Evolutionary conservation across 1,284 basidiomycete species (phyloP), one percentile per base, ranked within the genome.

Genomic region (Heliocybe sulcata): DNA sequence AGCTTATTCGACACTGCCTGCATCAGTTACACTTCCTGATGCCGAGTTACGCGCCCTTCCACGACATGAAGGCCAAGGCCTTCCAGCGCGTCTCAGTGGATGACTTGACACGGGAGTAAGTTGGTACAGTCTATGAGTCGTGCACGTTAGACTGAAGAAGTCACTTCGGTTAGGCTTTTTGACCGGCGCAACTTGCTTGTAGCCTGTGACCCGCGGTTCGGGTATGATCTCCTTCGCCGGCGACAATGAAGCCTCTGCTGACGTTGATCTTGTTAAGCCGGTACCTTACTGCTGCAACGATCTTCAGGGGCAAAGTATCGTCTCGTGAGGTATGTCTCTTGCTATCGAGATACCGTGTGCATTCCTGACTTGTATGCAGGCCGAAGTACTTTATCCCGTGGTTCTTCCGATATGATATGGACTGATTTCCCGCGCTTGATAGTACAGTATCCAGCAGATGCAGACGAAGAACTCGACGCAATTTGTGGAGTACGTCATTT

Each of bases 21-120:
- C 27, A 23, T 53, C 57, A 89, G 85, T 79, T 96, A 54, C 93
- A 96, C 67, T 96, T 95, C 81, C 80, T 96, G 61, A 90, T 91
- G 72, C 90, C 90, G 29, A 92, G 89, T 58, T 92, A 91, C 66
- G 90, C 91, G 0, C 93, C 93, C 0, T 83, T 95, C 63, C 80
- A 79, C 59, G 80, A 91, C 58, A 73, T 79, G 0, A 80, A 79
- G 52, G 73, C 81, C 2, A 77, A 77, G 58, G 75, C 81, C 8
- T 97, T 85, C 76, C 73, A 83, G 59, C 75, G 77, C 29, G 70
- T 77, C 49, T 82, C 80, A 3, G 78, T 90, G 12, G 66, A 83
- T 0, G 92, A 94, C 59, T 67, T 94, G 55, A 86, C 84, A 1
- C 74, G 77, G 61, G 80, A 79, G 87, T 87, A 71, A 55, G 78